These are phyloP conservation scores for Colletotrichum eleusines DNA, from an alignment of 2,329 filamentous ascomycete genomes.

Conservation along the genomic window DNA sequence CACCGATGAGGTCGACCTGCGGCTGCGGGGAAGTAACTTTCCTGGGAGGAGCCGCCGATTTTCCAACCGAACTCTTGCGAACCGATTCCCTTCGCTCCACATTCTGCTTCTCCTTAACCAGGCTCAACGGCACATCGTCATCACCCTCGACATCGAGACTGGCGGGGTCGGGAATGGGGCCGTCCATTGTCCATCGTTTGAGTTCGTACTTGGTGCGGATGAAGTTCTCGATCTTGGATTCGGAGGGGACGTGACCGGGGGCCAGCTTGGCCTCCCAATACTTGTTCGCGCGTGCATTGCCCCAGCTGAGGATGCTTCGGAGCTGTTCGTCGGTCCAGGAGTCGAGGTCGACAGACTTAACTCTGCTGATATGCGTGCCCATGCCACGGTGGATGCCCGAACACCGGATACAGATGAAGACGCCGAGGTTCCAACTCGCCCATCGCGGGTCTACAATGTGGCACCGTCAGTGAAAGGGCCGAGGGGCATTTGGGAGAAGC, in stretches of 20 bases:
- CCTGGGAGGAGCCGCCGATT: constrained; percentile 52
- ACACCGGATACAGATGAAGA: constrained; percentile 98
- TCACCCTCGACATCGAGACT: constrained; percentile 87
- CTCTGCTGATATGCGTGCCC: constrained; percentile 97
- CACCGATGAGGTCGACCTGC: constrained; percentile 85
- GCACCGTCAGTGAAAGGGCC: constrained; percentile 27
- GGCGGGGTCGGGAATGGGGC: constrained; percentile 91
- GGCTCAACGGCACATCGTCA: constrained; percentile 78
- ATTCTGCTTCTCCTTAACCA: constrained; percentile 75
- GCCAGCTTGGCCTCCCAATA: constrained; percentile 98
- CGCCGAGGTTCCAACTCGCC: constrained; percentile 98
- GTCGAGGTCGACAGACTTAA: constrained; percentile 98
- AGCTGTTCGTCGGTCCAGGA: constrained; percentile 99
- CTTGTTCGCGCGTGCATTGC: constrained; percentile 96
- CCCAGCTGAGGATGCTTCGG: constrained; percentile 94
- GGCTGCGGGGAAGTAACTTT: constrained; percentile 53
- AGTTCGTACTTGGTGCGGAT: constrained; percentile 99
- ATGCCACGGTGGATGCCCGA: constrained; percentile 98
- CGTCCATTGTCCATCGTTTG: constrained; percentile 99
- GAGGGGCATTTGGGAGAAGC: background rate
- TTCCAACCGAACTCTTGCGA: constrained; percentile 70
- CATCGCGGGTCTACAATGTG: constrained; percentile 84
- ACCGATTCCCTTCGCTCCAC: constrained; percentile 70
- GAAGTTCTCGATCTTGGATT: constrained; percentile 99
- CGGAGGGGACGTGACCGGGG: constrained; percentile 89